These are phyloP conservation scores for Candida nonsorbophila DNA, from an alignment of 805 yeast genomes.

Conservation along the genomic window DNA sequence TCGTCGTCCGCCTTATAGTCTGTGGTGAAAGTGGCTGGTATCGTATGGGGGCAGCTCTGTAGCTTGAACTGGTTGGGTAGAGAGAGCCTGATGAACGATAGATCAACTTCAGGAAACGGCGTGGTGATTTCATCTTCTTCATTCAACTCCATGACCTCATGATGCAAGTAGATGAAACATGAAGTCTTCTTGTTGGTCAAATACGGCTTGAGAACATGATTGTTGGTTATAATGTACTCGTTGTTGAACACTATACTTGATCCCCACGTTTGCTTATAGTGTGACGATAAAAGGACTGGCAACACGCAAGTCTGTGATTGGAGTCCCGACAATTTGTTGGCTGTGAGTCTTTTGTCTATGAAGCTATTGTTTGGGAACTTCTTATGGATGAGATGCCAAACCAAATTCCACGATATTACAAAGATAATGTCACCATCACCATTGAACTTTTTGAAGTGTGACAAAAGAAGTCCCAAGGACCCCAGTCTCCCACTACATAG, in stretches of 20 bases:
- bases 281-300: slow-evolving; percentile 11
- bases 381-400: slow-evolving; percentile 7
- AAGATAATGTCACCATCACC: slow-evolving; percentile 43
- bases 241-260: slow-evolving; percentile 31
- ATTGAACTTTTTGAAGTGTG: slow-evolving; percentile 30
- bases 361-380: slow-evolving; percentile 3
- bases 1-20: slow-evolving; percentile 12
- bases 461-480: slow-evolving; percentile 34
- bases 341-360: slow-evolving; percentile 1
- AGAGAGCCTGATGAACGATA: slow-evolving; percentile 29
- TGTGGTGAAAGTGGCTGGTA: slow-evolving; percentile 4
- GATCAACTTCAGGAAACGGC: slow-evolving; percentile 30
- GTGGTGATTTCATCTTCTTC: slow-evolving; percentile 16
- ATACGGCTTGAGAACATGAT: slow-evolving; percentile 32
- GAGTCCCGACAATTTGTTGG: slow-evolving; percentile 2
- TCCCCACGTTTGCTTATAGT: slow-evolving; percentile 30
- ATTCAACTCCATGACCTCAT: slow-evolving; percentile 3
- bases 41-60: background rate
- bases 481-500: slow-evolving; percentile 11
- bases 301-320: slow-evolving; percentile 8
- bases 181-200: slow-evolving; percentile 1
- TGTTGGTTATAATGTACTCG: slow-evolving; percentile 32
- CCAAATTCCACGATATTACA: slow-evolving; percentile 21
- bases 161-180: slow-evolving; percentile 5
- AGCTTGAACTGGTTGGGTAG: slow-evolving; percentile 5